Evolutionary conservation across 495 filamentous ascomycete species (phyloP), one percentile per base, ranked within the genome.

Genomic region (Neurospora sp.): DNA sequence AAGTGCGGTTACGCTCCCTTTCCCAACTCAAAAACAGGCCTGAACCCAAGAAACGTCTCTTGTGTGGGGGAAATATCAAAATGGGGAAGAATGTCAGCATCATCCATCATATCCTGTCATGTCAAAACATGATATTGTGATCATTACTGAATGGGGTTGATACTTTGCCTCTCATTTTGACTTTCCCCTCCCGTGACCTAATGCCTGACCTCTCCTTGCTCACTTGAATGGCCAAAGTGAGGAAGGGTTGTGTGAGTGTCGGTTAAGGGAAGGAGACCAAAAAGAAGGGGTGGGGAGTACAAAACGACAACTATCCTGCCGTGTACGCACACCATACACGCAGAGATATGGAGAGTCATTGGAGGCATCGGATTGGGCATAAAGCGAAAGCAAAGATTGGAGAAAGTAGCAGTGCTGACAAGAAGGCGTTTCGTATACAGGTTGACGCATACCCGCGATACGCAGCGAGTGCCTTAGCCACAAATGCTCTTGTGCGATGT

Each of bases 361-460:
- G 39, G 68, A 35, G 41, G 31, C 16, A 22, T 16, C 27, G 45
- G 69, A 77, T 78, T 82, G 78, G 77, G 59, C 44, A 69, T 70
- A 68, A 75, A 72, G 70, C 69, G 69, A 75, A 69, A 70, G 48
- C 22, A 53, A 71, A 65, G 53, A 35, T 65, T 65, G 53, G 53
- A 14, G 3, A 37, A 65, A 65, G 53, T 35, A 16, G 12, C 53
- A 35, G 70, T 76, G 77, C 78, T 79, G 61, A 81, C 75, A 75
- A 74, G 73, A 76, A 72, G 72, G 71, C 69, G 45, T 40, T 42
- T 35, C 69, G 44, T 72, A 22, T 74, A 65, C 53, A 79, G 85
- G 95, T 98, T 38, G 94, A 97, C 81, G 91, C 91, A n/a, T 95
- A 97, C 80, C 94, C 95, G 5, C 82, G 90, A 20, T 98, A 94